Evolutionary conservation across 2,329 filamentous ascomycete genomes (phyloP).

Genomic region (Paraphaeosphaeria minitans): DNA sequence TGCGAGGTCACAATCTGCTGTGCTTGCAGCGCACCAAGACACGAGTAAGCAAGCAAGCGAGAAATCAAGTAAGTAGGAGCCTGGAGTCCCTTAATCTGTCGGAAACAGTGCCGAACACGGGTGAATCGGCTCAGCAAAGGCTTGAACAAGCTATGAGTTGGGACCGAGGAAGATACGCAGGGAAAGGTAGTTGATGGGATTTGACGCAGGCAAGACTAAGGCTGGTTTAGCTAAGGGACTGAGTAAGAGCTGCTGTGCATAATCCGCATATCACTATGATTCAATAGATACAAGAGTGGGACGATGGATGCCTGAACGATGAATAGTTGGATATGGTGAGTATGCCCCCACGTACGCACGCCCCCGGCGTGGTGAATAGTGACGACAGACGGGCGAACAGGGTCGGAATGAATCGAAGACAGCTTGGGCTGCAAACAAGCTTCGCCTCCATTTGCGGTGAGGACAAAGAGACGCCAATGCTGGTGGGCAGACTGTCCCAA

Average conservation of each 20-base stretch:
- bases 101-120: neutral
- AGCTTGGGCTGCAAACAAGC: constrained; percentile 2
- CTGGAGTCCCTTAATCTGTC: neutral
- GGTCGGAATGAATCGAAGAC: neutral
- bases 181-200: neutral
- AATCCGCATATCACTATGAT: neutral
- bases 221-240: neutral
- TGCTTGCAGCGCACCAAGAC: neutral
- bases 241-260: neutral
- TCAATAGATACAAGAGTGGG: neutral
- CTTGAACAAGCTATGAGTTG: neutral
- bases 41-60: neutral
- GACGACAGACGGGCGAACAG: neutral
- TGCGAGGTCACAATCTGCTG: neutral
- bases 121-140: neutral
- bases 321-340: neutral
- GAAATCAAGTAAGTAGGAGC: too few species aligned
- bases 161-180: neutral
- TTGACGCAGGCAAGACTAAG: neutral
- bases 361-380: neutral
- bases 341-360: neutral
- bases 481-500: neutral
- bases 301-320: neutral
- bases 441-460: constrained; percentile 1
- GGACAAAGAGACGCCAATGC: constrained; percentile 1